Evolutionary conservation across 139 green algal species (phyloP), one percentile per base, ranked within the genome.

Genomic region (Tetraselmis chui): DNA sequence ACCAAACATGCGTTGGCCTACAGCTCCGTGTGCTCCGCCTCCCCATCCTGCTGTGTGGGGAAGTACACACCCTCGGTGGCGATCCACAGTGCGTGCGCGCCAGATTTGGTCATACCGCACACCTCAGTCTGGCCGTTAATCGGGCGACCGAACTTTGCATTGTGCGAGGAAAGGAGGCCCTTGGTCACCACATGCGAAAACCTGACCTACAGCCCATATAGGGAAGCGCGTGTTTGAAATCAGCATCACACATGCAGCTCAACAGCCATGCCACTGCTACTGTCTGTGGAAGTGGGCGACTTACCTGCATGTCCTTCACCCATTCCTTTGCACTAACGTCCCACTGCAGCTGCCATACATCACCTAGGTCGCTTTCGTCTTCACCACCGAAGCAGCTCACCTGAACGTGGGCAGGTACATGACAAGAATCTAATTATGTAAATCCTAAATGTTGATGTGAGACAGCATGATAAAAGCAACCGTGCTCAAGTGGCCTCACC

Each of bases 71-170:
- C 94, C 81, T 97, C 93, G n/a, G 91, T 91, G 29, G 91, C 91
- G 75, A 89, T 82, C 94, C 94, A 97, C 18, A 67, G 45, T 18
- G 45, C 45, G 45, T 67, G 45, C 59, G 92, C 82, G 0, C 81
- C 84, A 75, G 91, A 88, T 59, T 84, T 84, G 1, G 59, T 77
- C 1, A 90, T 76, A 11, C 75, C 86, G 59, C 85, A 92, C 31
- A 97, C 89, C 78, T 98, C 94, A 23, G 92, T 87, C 83, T 98
- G 94, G 2, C 94, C 94, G 5, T 86, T 78, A 31, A 98, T 97
- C 31, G 94, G 94, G 28, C 93, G 86, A 23, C 91, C 90, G 79
- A 90, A 96, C 86, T 89, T 90, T 85, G 79, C 80, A 27, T 92
- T 84, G 29, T 92, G 84, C 1, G 87, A 92, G 75, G 88, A 85